Base-by-base conservation (phyloP, 169 alveolate genomes). In the Cryptosporidium meleagridis region DNA sequence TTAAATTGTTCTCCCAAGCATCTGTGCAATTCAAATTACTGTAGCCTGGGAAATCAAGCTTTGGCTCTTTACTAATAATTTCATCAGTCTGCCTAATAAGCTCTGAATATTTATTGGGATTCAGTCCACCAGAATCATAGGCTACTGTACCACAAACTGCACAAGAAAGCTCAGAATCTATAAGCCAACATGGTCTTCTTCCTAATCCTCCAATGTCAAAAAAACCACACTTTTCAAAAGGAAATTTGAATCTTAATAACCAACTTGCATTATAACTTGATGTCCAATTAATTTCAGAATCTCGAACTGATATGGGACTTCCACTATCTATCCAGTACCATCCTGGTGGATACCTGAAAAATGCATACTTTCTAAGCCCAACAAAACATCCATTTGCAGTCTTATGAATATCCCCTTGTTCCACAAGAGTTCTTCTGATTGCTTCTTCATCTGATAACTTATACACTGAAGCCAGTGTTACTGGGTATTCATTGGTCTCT, bases 261-360 rank as follows among this genome's bases (percentile, higher is more conserved):
- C 89, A 80, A n/a, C 53, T 80, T 8, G 89, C 75, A 62, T 59
- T 62, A 51, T 80, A 80, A 65, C 48, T 80, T 59, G 89, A 80
- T 26, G 80, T 61, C 89, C 89, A 80, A 23, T 39, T 67, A 9
- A 80, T 80, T 21, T 80, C 75, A 59, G 80, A 62, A 39, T 80
- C 89, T 18, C 68, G 52, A 45, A 35, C 70, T 21, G 75, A 39
- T 18, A 80, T 55, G 1, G 72, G 89, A 23, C 26, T 45, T 16
- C 65, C 67, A 62, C 75, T 65, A 65, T 80, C 89, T 80, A 80
- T 62, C 89, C 89, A 80, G 45, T 80, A 80, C 89, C 89, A 80
- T 9, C 89, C 89, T 9, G 89, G 89, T 1, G 89, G 89, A 62
- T 62, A 80, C 51, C 51, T 80, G 55, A 80, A 80, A n/a, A 80